These are phyloP conservation scores for Dujonia santamariae DNA, from an alignment of 1,139 yeast genomes.

Conservation along the genomic window DNA sequence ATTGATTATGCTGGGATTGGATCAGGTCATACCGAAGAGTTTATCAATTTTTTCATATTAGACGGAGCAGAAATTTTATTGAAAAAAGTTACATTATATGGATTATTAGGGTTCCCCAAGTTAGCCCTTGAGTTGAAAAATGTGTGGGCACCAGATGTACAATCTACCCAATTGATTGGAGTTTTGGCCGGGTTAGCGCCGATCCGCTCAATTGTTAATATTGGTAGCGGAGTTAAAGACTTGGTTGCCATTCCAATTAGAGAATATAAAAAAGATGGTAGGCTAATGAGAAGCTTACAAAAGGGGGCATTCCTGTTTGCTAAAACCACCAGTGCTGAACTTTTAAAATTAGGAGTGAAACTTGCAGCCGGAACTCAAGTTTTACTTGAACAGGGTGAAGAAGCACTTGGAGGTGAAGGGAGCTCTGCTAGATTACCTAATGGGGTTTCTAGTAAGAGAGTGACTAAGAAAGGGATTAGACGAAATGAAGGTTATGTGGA, in stretches of 20 bases:
- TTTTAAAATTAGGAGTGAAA: slow-evolving; percentile 79
- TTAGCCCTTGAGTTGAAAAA: slow-evolving; percentile 55
- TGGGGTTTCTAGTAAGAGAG: slow-evolving; percentile 1
- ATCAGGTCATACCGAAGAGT: slow-evolving; percentile 83
- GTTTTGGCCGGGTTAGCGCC: slow-evolving; percentile 84
- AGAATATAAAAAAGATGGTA: slow-evolving; percentile 73
- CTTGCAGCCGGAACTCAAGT: slow-evolving; percentile 88
- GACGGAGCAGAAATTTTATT: slow-evolving; percentile 79
- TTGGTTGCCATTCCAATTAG: slow-evolving; percentile 69
- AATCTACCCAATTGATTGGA: slow-evolving; percentile 71
- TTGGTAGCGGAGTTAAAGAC: slow-evolving; percentile 77
- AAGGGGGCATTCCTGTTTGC: slow-evolving; percentile 79
- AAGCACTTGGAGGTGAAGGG: slow-evolving; percentile 68
- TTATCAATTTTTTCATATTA: slow-evolving; percentile 81
- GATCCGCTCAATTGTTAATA: slow-evolving; percentile 68
- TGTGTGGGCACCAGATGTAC: slow-evolving; percentile 86
- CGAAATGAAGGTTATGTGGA: slow-evolving; percentile 6
- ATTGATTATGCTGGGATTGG: slow-evolving; percentile 79
- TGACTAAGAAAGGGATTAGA: background rate
- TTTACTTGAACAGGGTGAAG: slow-evolving; percentile 76
- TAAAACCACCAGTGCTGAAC: slow-evolving; percentile 75
- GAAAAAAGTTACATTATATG: slow-evolving; percentile 63
- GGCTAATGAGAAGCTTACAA: slow-evolving; percentile 66
- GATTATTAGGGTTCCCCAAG: slow-evolving; percentile 69
- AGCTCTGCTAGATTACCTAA: slow-evolving; percentile 34